phyloP scores from a whole-genome alignment of 441 rosid species.

The Brassica balearica region DNA sequence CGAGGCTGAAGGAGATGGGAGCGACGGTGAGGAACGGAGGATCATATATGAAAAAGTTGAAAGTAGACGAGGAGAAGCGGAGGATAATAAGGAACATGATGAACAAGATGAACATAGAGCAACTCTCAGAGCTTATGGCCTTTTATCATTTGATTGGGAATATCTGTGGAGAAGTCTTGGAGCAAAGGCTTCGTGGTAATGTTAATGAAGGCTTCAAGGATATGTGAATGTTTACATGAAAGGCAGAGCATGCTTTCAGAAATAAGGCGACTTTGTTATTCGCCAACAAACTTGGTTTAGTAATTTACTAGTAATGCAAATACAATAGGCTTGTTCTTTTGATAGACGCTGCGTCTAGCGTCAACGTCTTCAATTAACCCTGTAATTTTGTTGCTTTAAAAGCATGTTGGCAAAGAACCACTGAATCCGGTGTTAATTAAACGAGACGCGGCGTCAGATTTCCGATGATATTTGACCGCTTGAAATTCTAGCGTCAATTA shows the following conservation, averaged over 20 bases:
- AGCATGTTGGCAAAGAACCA: too few relatives aligned
- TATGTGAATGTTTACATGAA: constrained; percentile 26
- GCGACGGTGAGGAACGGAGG: constrained; percentile 89
- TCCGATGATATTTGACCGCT: background rate
- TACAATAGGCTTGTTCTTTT: background rate
- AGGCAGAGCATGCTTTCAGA: constrained; percentile 21
- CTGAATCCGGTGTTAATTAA: background rate
- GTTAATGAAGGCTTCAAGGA: constrained; percentile 38
- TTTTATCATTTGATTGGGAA: constrained; percentile 82
- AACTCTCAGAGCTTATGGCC: constrained; percentile 74
- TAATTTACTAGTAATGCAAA: constrained; percentile 9
- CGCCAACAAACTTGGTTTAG: constrained; percentile 3
- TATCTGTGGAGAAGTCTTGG: constrained; percentile 78
- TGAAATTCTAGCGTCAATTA: background rate
- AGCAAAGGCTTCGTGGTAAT: constrained; percentile 49
- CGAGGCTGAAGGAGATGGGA: constrained; percentile 88
- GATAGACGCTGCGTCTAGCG: background rate
- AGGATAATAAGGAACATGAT: constrained; percentile 65
- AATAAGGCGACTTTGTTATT: constrained; percentile 23
- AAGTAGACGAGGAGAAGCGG: constrained; percentile 67
- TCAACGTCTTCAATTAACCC: background rate
- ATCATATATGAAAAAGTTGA: constrained; percentile 63
- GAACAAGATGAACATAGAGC: constrained; percentile 75
- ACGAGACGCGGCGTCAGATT: background rate
- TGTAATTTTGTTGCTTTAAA: background rate